Evolutionary conservation across 805 yeast genomes (phyloP).

Genomic region (Saturnispora silvae): DNA sequence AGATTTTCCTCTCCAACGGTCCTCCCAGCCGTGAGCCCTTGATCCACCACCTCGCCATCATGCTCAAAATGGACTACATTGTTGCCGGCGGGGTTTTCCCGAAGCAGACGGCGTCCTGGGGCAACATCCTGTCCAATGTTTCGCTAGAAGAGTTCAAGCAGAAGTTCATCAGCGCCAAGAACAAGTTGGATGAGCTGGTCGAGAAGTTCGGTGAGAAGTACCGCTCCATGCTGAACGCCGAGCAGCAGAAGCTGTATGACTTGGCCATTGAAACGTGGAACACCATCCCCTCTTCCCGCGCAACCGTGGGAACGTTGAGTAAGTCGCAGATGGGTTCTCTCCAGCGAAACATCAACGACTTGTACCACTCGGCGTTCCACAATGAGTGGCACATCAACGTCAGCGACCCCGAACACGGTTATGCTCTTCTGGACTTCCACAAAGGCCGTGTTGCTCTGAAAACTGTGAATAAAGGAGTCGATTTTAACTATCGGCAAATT

Average conservation of each 20-base stretch:
- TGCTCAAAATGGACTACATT: slow-evolving; percentile 61
- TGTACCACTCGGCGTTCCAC: slow-evolving; percentile 53
- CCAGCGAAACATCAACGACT: slow-evolving; percentile 44
- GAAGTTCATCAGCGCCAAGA: slow-evolving; percentile 51
- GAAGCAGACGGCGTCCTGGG: slow-evolving; percentile 58
- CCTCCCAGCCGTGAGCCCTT: slow-evolving; percentile 64
- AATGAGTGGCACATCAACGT: slow-evolving; percentile 71
- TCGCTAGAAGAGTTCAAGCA: slow-evolving; percentile 51
- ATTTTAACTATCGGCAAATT: slow-evolving; percentile 38
- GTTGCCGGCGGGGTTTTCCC: slow-evolving; percentile 65
- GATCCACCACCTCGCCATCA: slow-evolving; percentile 54
- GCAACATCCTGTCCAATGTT: slow-evolving; percentile 55
- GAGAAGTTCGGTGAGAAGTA: slow-evolving; percentile 45
- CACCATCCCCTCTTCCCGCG: slow-evolving; percentile 35
- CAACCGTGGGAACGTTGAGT: slow-evolving; percentile 12
- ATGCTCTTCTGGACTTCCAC: slow-evolving; percentile 32
- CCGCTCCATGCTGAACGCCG: slow-evolving; percentile 30
- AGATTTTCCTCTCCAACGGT: slow-evolving; percentile 56
- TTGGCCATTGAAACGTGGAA: slow-evolving; percentile 54
- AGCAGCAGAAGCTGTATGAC: slow-evolving; percentile 31
- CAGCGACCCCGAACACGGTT: slow-evolving; percentile 49
- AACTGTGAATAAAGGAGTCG: slow-evolving; percentile 37
- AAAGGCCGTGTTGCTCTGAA: slow-evolving; percentile 25
- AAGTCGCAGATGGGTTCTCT: slow-evolving; percentile 32
- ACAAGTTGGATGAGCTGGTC: slow-evolving; percentile 57